These are phyloP conservation scores for Umbellularia californica DNA, from an alignment of 164 flowering plant genomes.

Conservation along the genomic window DNA sequence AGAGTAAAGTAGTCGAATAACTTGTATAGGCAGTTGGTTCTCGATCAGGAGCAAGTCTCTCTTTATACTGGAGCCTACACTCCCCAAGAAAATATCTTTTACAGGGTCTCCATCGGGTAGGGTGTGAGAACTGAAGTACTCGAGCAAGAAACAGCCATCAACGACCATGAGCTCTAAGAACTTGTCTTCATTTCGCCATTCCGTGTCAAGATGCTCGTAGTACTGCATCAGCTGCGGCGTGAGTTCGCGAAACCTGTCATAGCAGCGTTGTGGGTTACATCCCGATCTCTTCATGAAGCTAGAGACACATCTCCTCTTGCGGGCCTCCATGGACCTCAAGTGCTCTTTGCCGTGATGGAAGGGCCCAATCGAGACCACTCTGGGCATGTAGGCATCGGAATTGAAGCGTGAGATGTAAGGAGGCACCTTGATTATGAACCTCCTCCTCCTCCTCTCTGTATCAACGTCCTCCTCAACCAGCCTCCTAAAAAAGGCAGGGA, in stretches of 20 bases:
- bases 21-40: conserved; percentile 49
- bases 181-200: conserved; percentile 19
- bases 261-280: conserved; percentile 13
- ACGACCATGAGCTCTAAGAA: conserved; percentile 40
- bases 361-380: conserved; percentile 41
- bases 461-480: too few species aligned
- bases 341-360: conserved; percentile 8
- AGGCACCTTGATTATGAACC: conserved; percentile 13
- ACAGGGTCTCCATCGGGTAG: background rate
- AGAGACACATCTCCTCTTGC: conserved; percentile 42
- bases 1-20: conserved; percentile 17
- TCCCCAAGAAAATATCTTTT: background rate
- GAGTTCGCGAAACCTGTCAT: conserved; percentile 19
- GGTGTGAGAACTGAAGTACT: conserved; percentile 21
- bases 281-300: conserved; percentile 35
- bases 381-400: conserved; percentile 22
- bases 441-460: background rate
- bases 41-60: conserved; percentile 58
- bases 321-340: conserved; percentile 30
- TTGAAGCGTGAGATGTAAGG: background rate
- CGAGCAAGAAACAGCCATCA: conserved; percentile 54
- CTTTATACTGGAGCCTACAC: conserved; percentile 34
- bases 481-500: too few species aligned
- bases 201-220: conserved; percentile 25
- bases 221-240: conserved; percentile 16